Evolutionary conservation across 192 early-diverging fungal genomes (phyloP).

Genomic region (Mycoemilia scoparia): DNA sequence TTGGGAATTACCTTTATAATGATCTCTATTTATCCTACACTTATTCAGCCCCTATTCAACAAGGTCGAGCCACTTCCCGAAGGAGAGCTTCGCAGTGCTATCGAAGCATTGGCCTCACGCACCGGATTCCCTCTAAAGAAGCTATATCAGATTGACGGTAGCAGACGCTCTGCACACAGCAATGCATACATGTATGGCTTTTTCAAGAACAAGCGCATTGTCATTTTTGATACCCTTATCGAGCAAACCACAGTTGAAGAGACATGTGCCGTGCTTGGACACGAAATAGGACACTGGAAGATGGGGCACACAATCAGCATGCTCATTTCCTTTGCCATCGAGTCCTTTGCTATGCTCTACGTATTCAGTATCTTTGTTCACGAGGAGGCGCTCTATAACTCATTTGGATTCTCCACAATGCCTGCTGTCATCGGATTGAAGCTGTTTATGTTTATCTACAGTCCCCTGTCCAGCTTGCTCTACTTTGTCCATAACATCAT

Average conservation of each 20-base stretch:
- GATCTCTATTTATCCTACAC: constrained; percentile 74
- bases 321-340: constrained; percentile 52
- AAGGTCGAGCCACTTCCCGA: constrained; percentile 72
- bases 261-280: constrained; percentile 83
- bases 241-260: constrained; percentile 68
- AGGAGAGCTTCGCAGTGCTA: constrained; percentile 58
- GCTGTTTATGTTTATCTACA: constrained; percentile 74
- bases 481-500: constrained; percentile 60
- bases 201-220: constrained; percentile 92
- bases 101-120: constrained; percentile 62
- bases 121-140: constrained; percentile 84
- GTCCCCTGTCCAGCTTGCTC: constrained; percentile 58
- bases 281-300: constrained; percentile 94
- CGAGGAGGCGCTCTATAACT: constrained; percentile 51
- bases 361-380: constrained; percentile 59
- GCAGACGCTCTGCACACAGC: constrained; percentile 74
- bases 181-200: constrained; percentile 97
- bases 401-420: constrained; percentile 65
- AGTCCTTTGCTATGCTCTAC: constrained; percentile 59
- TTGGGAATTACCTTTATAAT: constrained; percentile 49
- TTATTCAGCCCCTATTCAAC: constrained; percentile 98
- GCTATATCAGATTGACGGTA: constrained; percentile 90
- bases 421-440: constrained; percentile 80
- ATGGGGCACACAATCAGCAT: constrained; percentile 64
- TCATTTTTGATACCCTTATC: constrained; percentile 83